Percentiles rank a stretch among this genome's conserved stretches.
Conservation (phyloP, 2,329 filamentous ascomycete species). For the Colletotrichum chlorophyti region DNA sequence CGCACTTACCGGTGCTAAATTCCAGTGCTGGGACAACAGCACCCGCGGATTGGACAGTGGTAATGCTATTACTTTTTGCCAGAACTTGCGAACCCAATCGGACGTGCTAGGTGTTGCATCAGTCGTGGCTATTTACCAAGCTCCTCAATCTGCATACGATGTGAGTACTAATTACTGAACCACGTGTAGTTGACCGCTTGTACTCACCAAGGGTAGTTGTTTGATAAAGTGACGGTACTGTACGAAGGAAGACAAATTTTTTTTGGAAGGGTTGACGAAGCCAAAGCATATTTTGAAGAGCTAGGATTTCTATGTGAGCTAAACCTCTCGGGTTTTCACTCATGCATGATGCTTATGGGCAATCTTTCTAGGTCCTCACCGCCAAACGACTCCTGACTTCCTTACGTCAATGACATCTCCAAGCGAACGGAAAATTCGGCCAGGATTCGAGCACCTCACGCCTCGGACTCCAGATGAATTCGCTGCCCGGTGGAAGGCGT, state of each 20-base stretch:
- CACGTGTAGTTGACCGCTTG: no score
- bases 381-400: constrained; percentile 74
- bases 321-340: fast-evolving
- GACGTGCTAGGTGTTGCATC: constrained; percentile 29
- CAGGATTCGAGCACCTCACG: constrained; percentile 54
- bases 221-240: constrained; percentile 69
- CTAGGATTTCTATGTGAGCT: constrained; percentile 57
- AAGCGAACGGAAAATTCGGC: constrained; percentile 66
- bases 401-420: constrained; percentile 73
- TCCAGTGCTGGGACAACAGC: constrained; percentile 40
- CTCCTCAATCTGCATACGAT: constrained; percentile 31
- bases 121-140: constrained; percentile 31
- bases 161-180: not conserved
- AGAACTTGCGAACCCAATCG: constrained; percentile 55
- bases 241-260: constrained; percentile 73
- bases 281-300: constrained; percentile 66
- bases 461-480: constrained; percentile 68
- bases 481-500: constrained; percentile 23
- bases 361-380: constrained; percentile 33
- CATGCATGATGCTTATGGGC: not conserved
- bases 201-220: constrained; percentile 41
- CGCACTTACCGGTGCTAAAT: constrained; percentile 29
- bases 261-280: constrained; percentile 64
- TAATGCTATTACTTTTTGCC: constrained; percentile 61
- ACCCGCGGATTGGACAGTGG: constrained; percentile 44